Evolutionary conservation across 2,329 filamentous ascomycete species (phyloP).

Genomic region (Penicillium janthinellum): DNA sequence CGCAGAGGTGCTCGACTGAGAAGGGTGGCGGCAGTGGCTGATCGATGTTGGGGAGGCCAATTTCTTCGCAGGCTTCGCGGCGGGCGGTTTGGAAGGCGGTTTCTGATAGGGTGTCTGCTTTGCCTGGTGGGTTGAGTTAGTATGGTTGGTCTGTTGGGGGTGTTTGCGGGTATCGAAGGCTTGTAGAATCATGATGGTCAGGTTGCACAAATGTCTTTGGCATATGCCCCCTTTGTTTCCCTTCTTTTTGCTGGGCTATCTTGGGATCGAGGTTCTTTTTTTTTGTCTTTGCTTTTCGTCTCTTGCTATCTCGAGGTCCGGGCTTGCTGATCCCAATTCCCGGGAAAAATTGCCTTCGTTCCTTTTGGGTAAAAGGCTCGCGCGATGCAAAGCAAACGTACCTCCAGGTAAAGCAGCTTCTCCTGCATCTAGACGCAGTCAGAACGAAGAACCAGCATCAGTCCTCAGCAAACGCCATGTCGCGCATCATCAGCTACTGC

Average conservation of each 20-base stretch:
- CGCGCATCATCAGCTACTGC: constrained; percentile 15
- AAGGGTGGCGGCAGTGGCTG: constrained; percentile 77
- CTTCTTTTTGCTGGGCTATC: background rate
- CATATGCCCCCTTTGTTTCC: background rate
- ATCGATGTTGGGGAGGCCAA: constrained; percentile 73
- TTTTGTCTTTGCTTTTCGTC: background rate
- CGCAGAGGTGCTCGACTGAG: constrained; percentile 82
- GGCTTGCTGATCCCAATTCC: background rate
- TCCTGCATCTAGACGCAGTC: constrained; percentile 59
- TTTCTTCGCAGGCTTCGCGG: constrained; percentile 89
- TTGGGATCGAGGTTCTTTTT: background rate
- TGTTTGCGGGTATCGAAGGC: background rate
- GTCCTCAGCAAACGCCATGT: constrained; percentile 23
- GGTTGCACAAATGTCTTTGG: constrained; percentile 34
- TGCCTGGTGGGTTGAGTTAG: constrained; percentile 40
- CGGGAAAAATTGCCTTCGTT: background rate
- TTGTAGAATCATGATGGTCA: background rate
- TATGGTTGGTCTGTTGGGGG: background rate
- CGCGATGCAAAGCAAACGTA: constrained; percentile 51
- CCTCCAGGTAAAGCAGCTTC: constrained; percentile 87
- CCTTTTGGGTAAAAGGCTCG: background rate
- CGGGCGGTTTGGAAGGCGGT: constrained; percentile 76
- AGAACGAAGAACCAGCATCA: constrained; percentile 10
- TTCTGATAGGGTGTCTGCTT: constrained; percentile 58
- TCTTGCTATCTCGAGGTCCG: background rate